Conservation (phyloP, 2,329 filamentous ascomycete species). For the Sarocladium brachiariae region DNA sequence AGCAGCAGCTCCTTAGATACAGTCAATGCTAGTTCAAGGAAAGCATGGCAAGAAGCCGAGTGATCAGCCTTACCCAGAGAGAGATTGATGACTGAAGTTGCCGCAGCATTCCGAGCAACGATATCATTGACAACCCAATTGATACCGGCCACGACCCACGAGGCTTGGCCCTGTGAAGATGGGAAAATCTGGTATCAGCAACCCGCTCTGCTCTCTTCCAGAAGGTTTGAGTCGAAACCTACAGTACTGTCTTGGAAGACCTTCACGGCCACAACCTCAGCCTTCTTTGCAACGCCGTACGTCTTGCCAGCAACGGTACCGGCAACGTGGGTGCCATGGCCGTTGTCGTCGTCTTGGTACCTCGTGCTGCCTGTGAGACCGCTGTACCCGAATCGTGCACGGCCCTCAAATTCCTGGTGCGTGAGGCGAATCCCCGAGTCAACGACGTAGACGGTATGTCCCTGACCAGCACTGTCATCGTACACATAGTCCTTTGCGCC, state of each 20-base stretch:
- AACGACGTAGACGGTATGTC: constrained; percentile 33
- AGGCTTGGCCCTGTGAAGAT: constrained; percentile 16
- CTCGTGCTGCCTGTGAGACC: constrained; percentile 28
- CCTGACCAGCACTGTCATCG: constrained; percentile 25
- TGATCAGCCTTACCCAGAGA: constrained; percentile 35
- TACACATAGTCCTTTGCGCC: constrained; percentile 31
- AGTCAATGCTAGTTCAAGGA: background rate
- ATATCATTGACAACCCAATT: constrained; percentile 41
- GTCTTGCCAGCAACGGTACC: constrained; percentile 50
- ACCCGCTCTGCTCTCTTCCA: too few species aligned
- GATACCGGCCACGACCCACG: constrained; percentile 27
- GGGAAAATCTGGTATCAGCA: too few species aligned
- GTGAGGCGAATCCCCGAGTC: constrained; percentile 30
- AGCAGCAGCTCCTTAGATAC: background rate
- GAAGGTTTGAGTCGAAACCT: background rate
- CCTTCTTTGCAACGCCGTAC: constrained; percentile 51
- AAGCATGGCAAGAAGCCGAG: background rate
- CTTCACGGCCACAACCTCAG: constrained; percentile 45
- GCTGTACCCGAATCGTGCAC: constrained; percentile 24
- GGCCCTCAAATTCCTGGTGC: constrained; percentile 27
- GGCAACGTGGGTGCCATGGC: constrained; percentile 50
- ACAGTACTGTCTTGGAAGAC: constrained; percentile 30
- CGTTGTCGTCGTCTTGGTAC: constrained; percentile 44
- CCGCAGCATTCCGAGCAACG: constrained; percentile 29
- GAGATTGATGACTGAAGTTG: constrained; percentile 44